phyloP scores from a whole-genome alignment of 306 rosid genomes.

The Lathyrus sativus region DNA sequence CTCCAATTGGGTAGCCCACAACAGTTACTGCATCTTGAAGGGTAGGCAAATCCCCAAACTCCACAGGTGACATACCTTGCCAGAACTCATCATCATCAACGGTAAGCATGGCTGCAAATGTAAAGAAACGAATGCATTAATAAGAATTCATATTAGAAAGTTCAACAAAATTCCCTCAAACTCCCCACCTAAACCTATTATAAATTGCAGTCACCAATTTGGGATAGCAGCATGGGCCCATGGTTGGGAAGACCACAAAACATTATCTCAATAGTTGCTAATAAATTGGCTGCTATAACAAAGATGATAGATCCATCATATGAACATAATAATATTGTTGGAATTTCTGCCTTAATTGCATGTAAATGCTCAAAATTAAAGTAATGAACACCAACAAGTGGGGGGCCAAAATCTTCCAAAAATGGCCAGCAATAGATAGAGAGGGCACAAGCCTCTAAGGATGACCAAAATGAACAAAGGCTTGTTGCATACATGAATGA shows the following conservation, averaged over 20 bases:
- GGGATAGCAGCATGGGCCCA: background rate
- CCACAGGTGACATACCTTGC: slow-evolving; percentile 86
- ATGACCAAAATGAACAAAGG: background rate
- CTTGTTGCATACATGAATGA: background rate
- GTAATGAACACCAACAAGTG: background rate
- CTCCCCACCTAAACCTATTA: slow-evolving; percentile 7
- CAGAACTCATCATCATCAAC: slow-evolving; percentile 92
- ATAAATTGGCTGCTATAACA: background rate
- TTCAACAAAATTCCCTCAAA: background rate
- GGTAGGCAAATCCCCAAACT: slow-evolving; percentile 83
- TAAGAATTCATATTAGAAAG: slow-evolving; percentile 33
- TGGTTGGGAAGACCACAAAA: background rate
- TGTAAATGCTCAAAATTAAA: background rate
- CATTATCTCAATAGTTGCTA: background rate
- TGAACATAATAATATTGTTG: background rate
- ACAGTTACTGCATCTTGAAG: slow-evolving; percentile 96
- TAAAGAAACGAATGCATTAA: slow-evolving; percentile 38
- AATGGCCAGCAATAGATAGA: background rate
- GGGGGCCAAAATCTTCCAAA: background rate
- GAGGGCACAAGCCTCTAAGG: background rate
- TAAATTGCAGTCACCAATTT: background rate
- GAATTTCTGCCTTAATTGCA: too few species aligned
- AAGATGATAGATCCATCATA: background rate
- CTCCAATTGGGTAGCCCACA: slow-evolving; percentile 97
- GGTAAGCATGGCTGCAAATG: slow-evolving; percentile 77